Evolutionary conservation across 192 early-diverging fungal species (phyloP).

Genomic region (Rhizophagus clarus): DNA sequence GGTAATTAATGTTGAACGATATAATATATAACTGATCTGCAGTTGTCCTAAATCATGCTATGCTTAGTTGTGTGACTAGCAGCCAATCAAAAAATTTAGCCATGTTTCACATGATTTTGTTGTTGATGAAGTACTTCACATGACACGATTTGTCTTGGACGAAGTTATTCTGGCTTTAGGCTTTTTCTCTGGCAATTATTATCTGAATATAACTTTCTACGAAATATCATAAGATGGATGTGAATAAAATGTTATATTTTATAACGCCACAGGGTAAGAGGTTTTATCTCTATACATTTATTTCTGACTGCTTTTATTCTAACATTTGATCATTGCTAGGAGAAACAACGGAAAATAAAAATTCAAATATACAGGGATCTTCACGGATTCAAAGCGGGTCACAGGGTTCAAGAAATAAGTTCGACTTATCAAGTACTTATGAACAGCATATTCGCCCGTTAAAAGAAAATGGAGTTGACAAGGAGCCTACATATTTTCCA

Average conservation of each 20-base stretch:
- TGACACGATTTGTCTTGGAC: too few species aligned
- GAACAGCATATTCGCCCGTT: background rate
- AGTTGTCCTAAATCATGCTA: too few species aligned
- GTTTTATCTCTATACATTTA: background rate
- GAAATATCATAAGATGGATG: background rate
- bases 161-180: too few species aligned
- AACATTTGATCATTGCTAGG: background rate
- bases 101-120: too few species aligned
- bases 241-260: background rate
- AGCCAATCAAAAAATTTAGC: too few species aligned
- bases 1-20: too few species aligned
- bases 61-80: too few species aligned
- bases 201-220: too few species aligned
- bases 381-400: background rate
- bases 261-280: background rate
- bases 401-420: background rate
- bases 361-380: background rate
- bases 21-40: too few species aligned
- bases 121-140: too few species aligned
- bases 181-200: too few species aligned
- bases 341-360: background rate
- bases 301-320: background rate
- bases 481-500: conserved; percentile 9
- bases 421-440: background rate
- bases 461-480: background rate